Evolutionary conservation across 1,284 basidiomycete genomes (phyloP).

Genomic region (Peniophora sp.): DNA sequence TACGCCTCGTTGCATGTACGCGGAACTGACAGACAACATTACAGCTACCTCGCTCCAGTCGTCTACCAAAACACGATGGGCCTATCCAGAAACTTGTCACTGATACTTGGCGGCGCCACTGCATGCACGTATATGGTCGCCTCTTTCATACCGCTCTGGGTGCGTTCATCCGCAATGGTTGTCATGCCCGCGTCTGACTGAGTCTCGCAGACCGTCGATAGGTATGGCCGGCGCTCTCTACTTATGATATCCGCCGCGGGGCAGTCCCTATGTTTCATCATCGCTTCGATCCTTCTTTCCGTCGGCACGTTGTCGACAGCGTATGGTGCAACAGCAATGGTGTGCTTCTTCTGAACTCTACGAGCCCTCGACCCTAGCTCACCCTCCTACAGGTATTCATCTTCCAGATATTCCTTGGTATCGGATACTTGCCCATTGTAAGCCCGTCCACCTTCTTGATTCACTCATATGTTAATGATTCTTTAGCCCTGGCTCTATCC

Average conservation of each 20-base stretch:
- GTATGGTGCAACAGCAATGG: slow-evolving; percentile 28
- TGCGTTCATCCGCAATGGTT: slow-evolving; percentile 9
- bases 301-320: slow-evolving; percentile 23
- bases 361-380: too few species aligned
- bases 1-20: not conserved
- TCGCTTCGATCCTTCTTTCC: slow-evolving; percentile 26
- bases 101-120: slow-evolving; percentile 32
- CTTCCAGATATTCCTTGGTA: slow-evolving; percentile 33
- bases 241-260: slow-evolving; percentile 33
- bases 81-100: slow-evolving; percentile 29
- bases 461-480: not conserved
- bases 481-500: slow-evolving; percentile 34
- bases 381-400: slow-evolving; percentile 21
- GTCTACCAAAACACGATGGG: slow-evolving; percentile 38
- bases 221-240: slow-evolving; percentile 28
- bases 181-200: not conserved
- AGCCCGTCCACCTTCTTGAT: slow-evolving; percentile 5
- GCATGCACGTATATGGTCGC: slow-evolving; percentile 34
- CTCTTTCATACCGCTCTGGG: slow-evolving; percentile 37
- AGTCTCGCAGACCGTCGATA: slow-evolving; percentile 28
- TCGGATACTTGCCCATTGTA: slow-evolving; percentile 32
- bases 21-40: too few species aligned
- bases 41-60: slow-evolving; percentile 31
- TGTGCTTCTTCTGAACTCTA: too few species aligned
- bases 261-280: slow-evolving; percentile 27